These are phyloP conservation scores for Lizonia empirigonia DNA, from an alignment of 2,329 filamentous ascomycete species.

Conservation along the genomic window DNA sequence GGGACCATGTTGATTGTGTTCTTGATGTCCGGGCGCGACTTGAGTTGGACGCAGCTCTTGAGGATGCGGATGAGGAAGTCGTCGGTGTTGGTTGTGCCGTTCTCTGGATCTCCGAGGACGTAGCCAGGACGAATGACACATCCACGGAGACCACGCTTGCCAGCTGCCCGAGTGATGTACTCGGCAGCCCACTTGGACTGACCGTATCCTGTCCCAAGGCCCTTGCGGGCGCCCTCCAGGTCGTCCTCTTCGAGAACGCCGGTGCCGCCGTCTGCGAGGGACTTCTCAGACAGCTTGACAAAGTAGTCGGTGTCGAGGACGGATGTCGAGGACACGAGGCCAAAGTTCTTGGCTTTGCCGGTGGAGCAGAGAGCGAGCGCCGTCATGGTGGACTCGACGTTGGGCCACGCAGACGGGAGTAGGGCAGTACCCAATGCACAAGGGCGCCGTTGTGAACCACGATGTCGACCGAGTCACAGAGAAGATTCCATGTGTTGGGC, in stretches of 20 bases:
- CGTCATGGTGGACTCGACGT: constrained; percentile 82
- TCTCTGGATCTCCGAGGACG: constrained; percentile 73
- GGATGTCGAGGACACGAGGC: constrained; percentile 82
- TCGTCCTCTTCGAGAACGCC: constrained; percentile 78
- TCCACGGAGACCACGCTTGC: constrained; percentile 74
- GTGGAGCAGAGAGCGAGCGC: constrained; percentile 75
- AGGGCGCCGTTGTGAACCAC: constrained; percentile 74
- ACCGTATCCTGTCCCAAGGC: constrained; percentile 85
- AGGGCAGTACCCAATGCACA: constrained; percentile 82
- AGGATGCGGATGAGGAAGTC: constrained; percentile 87
- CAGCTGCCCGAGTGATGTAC: constrained; percentile 77
- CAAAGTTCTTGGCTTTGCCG: constrained; percentile 78
- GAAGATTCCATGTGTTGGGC: constrained; percentile 65
- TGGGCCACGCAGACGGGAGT: constrained; percentile 72
- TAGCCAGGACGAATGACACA: constrained; percentile 84
- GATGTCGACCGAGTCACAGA: constrained; percentile 70
- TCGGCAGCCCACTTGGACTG: constrained; percentile 86
- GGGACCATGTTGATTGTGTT: constrained; percentile 93
- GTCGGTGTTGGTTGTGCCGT: constrained; percentile 76
- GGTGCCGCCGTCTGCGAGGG: constrained; percentile 63
- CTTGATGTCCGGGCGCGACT: constrained; percentile 72
- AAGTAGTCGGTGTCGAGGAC: constrained; percentile 84
- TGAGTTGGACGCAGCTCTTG: constrained; percentile 86
- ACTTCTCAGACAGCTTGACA: constrained; percentile 71
- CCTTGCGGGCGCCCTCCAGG: constrained; percentile 74